A percentile compares a stretch with the other conserved stretches of the same genome.
These are phyloP conservation scores for Phytopythium oedochilum DNA, from an alignment of 352 stramenopile genomes.

Conservation along the genomic window DNA sequence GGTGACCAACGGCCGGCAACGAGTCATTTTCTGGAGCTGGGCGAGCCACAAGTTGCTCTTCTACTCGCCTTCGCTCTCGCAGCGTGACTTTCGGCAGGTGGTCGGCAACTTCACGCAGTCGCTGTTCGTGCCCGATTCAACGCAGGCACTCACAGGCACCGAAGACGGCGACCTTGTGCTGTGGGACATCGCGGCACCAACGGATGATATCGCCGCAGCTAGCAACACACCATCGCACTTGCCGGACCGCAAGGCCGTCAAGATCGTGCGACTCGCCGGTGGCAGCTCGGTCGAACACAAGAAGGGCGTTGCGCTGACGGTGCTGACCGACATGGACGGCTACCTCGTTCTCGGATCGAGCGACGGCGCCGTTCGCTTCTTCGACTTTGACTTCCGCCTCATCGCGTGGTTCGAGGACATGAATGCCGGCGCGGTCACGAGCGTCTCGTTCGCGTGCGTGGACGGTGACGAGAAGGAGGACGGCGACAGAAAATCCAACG, in stretches of 20 bases:
- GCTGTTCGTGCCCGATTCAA: slow-evolving; percentile 84
- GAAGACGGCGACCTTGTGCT: slow-evolving; percentile 85
- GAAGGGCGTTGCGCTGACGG: slow-evolving; percentile 47
- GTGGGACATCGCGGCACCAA: slow-evolving; percentile 65
- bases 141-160: slow-evolving; percentile 82
- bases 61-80: slow-evolving; percentile 79
- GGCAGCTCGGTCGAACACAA: slow-evolving; percentile 28
- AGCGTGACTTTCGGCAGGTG: slow-evolving; percentile 76
- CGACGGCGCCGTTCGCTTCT: slow-evolving; percentile 91
- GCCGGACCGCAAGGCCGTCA: slow-evolving; percentile 72
- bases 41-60: slow-evolving; percentile 70
- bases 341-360: slow-evolving; percentile 88
- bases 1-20: slow-evolving; percentile 82
- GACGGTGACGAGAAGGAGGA: slow-evolving; percentile 10
- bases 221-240: slow-evolving; percentile 13
- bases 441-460: slow-evolving; percentile 79
- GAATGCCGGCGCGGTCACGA: slow-evolving; percentile 83
- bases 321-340: slow-evolving; percentile 77
- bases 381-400: slow-evolving; percentile 91
- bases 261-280: slow-evolving; percentile 72
- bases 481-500: slow-evolving; percentile 2
- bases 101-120: slow-evolving; percentile 85
- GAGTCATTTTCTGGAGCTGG: slow-evolving; percentile 91
- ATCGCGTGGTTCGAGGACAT: slow-evolving; percentile 94
- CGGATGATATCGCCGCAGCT: slow-evolving; percentile 2